Evolutionary conservation across 768 basidiomycete genomes (phyloP), one percentile per base, ranked within the genome.

Genomic region (Sarcodon sp.): DNA sequence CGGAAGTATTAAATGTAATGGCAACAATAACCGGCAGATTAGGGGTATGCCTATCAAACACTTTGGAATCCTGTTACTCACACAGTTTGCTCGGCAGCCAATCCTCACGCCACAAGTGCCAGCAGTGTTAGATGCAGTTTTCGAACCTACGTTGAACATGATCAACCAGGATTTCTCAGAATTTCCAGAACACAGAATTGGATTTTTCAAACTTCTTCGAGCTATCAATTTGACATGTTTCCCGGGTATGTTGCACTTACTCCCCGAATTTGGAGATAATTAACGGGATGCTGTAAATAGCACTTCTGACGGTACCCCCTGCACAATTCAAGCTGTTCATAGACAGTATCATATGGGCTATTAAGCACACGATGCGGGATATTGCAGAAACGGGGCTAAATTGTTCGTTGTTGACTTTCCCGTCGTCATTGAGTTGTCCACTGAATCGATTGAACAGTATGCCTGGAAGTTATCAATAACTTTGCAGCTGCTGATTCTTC

Each of bases 131-230:
- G 94, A 98, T 58, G 92, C 94, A 8, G 89, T 98, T 44, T 98
- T 99, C 60, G 93, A 97, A 64, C 87, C 89, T 39, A 99, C 96
- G 4, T 69, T 99, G 50, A 84, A 81, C 57, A 99, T 98, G 96
- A 99, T 99, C 63, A 98, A 97, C 65, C 89, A 96, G 73, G 94
- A 99, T 70, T 94, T 98, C 55, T 71, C 93, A n/a, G 96, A 98
- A 66, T 99, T 77, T 69, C 96, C 96, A 7, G 96, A 99, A 62
- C 94, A 98, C 62, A 87, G 96, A 50, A 82, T 84, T 36, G 94
- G 92, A 47, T 94, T 99, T 77, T 99, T 90, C 76, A 92, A 88
- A 65, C 75, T 99, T 50, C 72, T 99, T 41, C 81, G 92, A 49
- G 83, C 89, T 3, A 93, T 96, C 64, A 92, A 97, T 66, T 56